Evolutionary conservation across 371 early-diverging fungal species (phyloP), one percentile per base, ranked within the genome.

Genomic region (Mucor irregularis): DNA sequence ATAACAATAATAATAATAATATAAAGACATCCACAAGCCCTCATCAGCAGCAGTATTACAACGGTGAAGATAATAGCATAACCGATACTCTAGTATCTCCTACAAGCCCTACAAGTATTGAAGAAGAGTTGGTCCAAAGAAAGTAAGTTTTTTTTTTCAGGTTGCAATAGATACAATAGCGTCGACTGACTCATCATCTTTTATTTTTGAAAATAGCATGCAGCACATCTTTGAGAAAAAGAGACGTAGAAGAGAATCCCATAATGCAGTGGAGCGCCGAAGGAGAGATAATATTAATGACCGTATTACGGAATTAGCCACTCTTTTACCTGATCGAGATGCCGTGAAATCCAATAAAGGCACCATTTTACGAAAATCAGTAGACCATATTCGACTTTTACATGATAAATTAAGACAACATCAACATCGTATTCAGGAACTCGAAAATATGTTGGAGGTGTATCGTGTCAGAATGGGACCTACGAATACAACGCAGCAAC

Each of bases 211-310:
- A 49, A 13, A 44, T 35, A 70, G 71, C 19, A 63, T 70, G 67
- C 64, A 64, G 37, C 58, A 64, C n/a, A 57, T 71, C 25, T 67
- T 68, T 49, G 71, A 71, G 22, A 71, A 68, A 42, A 67, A 64
- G 28, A 58, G 60, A 49, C 61, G 65, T 25, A 58, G 71, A 43
- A 61, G 71, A 29, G 71, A 71, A 61, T 62, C 62, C 4, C 71
- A 71, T 30, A 71, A 71, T 58, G 62, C 68, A 35, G 93, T 96
- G 17, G 97, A 96, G 64, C 81, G 96, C 49, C 85, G 97, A 45
- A 83, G 97, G 38, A 84, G 97, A 45, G 97, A 96, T 63, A 91
- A 93, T 73, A 96, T 96, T 70, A 96, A 96, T 68, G 97, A 96
- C 64, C 91, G 90, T 64, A 96, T 96, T 55, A 88, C 91, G 53